Conservation (phyloP, 2,329 filamentous ascomycete genomes). For the Penicillium sp. region DNA sequence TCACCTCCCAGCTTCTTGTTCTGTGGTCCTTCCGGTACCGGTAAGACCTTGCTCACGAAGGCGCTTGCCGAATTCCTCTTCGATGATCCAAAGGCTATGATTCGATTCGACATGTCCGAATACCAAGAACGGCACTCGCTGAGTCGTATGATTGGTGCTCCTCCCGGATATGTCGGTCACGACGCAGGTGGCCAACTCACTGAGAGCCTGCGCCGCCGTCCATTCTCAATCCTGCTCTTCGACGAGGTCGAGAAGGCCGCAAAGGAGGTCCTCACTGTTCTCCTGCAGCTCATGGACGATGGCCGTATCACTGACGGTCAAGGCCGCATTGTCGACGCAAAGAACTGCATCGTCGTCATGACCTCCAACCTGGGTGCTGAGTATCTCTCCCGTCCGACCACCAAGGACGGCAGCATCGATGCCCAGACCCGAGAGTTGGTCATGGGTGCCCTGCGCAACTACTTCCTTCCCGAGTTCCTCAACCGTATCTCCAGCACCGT, state of each 20-base stretch:
- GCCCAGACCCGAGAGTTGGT: conserved; percentile 80
- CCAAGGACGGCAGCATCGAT: conserved; percentile 80
- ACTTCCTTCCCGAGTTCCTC: conserved; percentile 97
- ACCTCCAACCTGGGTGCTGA: conserved; percentile 96
- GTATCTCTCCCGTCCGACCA: conserved; percentile 75
- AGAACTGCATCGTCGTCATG: conserved; percentile 99
- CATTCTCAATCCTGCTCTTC: conserved; percentile 96
- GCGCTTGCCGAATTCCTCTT: conserved; percentile 96
- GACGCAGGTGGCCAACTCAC: conserved; percentile 95
- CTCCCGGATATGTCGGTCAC: conserved; percentile 94
- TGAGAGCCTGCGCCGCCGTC: conserved; percentile 85
- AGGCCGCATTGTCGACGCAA: conserved; percentile 88
- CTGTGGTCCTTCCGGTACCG: conserved; percentile 96
- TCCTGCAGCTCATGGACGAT: conserved; percentile 99
- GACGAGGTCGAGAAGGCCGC: conserved; percentile 98
- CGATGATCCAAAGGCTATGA: conserved; percentile 95
- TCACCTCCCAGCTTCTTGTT: conserved; percentile 97
- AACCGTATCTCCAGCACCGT: conserved; percentile 95
- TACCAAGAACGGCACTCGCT: conserved; percentile 96
- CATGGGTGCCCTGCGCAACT: conserved; percentile 84
- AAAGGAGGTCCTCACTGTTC: conserved; percentile 92
- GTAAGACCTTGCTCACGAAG: conserved; percentile 96
- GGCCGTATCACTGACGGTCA: conserved; percentile 97
- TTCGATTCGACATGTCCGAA: conserved; percentile 99
- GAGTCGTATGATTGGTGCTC: conserved; percentile 95